phyloP scores from a whole-genome alignment of 2,329 filamentous ascomycete species.

The Aureobasidium sp. region DNA sequence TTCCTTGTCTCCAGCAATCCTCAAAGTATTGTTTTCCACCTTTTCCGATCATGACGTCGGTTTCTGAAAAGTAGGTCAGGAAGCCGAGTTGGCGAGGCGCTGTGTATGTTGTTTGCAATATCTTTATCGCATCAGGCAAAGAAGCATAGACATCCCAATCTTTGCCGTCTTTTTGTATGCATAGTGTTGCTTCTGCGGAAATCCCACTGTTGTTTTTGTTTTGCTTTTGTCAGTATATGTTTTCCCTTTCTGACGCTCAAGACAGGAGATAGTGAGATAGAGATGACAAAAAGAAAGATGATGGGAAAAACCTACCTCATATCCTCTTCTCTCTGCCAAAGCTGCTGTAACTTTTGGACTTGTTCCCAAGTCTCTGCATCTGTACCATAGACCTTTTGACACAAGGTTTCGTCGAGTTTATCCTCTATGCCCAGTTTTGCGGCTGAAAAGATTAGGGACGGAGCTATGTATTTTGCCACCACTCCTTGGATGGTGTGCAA shows the following conservation, averaged over 20 bases:
- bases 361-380: background rate
- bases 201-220: no score
- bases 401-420: background rate
- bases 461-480: slow-evolving; percentile 25
- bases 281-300: no score
- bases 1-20: slow-evolving; percentile 30
- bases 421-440: slow-evolving; percentile 17
- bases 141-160: slow-evolving; percentile 32
- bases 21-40: slow-evolving; percentile 37
- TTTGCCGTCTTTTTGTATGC: slow-evolving; percentile 27
- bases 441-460: slow-evolving; percentile 24
- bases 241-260: no score
- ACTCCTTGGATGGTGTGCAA: slow-evolving; percentile 27
- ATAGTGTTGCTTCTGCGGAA: slow-evolving; percentile 33
- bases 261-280: no score
- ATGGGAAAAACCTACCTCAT: slow-evolving; percentile 19
- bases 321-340: slow-evolving; percentile 20
- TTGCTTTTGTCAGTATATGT: no score
- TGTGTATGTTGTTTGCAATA: background rate
- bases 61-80: slow-evolving; percentile 29
- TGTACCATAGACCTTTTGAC: background rate
- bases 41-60: slow-evolving; percentile 37
- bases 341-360: background rate
- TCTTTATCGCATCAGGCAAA: slow-evolving; percentile 7
- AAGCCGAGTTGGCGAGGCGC: slow-evolving; percentile 22